Base-by-base conservation (phyloP, 1,284 basidiomycete genomes). In the Puccinia triticina region DNA sequence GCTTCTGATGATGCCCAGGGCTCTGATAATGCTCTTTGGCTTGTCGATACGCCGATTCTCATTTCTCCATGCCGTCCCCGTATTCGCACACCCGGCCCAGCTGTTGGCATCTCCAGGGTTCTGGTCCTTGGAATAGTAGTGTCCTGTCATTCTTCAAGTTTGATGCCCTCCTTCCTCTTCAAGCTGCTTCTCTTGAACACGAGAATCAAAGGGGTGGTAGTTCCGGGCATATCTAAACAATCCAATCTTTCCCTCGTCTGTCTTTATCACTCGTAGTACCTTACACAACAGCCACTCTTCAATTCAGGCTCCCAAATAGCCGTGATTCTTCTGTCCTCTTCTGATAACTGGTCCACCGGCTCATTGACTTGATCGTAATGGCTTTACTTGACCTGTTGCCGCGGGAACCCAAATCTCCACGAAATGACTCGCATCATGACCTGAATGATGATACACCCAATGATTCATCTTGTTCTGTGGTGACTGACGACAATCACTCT, bases 401-500 rank as follows among this genome's bases (percentile, higher is more conserved):
- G 43, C 66, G 66, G n/a, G 43, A 46, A 48, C 23, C 43, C 23
- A 46, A 69, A 48, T 69, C 66, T 43, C 66, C 40, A 48, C 66
- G 0, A 53, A 73, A 73, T 57, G 50, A 53, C 26, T 73, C 50
- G 23, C 46, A 29, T 72, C 16, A 32, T 72, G 46, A 48, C 26
- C 50, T 55, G 32, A 29, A 57, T 75, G 50, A 75, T 61, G 73
- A 61, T 46, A 40, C 55, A 26, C 53, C 73, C 26, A 57, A 57
- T 23, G 34, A 57, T 46, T 75, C 53, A 12, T 59, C 73, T 59
- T 57, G 11, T 46, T 74, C 78, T n/a, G 26, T 71, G 29, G 57
- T 48, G n/a, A 81, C 78, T 48, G 78, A 81, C 46, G 78, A 81
- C 29, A 61, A 23, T 37, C 50, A 3, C 37, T 81, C 78, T 21